A percentile compares a stretch with the other conserved stretches of the same genome.
Evolutionary conservation across 2,329 filamentous ascomycete species (phyloP).

Genomic region (Ascochyta lentis): DNA sequence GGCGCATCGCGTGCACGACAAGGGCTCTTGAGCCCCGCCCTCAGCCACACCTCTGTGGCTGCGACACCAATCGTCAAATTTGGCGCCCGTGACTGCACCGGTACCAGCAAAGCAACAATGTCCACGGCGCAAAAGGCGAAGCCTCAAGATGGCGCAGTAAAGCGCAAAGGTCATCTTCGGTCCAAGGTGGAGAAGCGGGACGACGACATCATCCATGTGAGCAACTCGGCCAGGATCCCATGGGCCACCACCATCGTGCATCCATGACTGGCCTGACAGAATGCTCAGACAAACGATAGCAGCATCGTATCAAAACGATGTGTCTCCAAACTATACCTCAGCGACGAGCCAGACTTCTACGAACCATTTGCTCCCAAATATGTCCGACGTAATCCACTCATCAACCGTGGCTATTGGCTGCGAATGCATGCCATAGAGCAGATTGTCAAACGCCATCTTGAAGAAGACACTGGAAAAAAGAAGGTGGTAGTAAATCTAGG

Average conservation of each 20-base stretch:
- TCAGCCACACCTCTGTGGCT: constrained; percentile 26
- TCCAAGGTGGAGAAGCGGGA: constrained; percentile 51
- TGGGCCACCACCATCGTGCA: not conserved
- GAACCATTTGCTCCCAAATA: constrained; percentile 87
- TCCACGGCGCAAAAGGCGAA: constrained; percentile 19
- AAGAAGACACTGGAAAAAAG: constrained; percentile 58
- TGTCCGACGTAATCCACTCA: constrained; percentile 81
- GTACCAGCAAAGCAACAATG: constrained; percentile 16
- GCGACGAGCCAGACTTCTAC: constrained; percentile 80
- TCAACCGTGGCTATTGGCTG: constrained; percentile 89
- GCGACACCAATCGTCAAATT: constrained; percentile 19
- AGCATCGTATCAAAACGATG: constrained; percentile 92
- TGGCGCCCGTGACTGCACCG: constrained; percentile 6
- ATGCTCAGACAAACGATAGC: constrained; percentile 75
- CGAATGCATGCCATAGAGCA: constrained; percentile 83
- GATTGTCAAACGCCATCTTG: constrained; percentile 76
- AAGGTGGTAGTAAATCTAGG: constrained; percentile 86
- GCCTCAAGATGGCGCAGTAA: constrained; percentile 19
- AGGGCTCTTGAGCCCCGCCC: constrained; percentile 31
- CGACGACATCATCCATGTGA: constrained; percentile 64
- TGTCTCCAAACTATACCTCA: constrained; percentile 86
- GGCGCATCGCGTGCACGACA: constrained; percentile 23
- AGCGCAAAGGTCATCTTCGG: constrained; percentile 23
- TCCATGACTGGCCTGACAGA: constrained; percentile 47
- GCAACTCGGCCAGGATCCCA: constrained; percentile 25